These are phyloP conservation scores for Pichia sp. DNA, from an alignment of 1,139 yeast species.

Conservation along the genomic window DNA sequence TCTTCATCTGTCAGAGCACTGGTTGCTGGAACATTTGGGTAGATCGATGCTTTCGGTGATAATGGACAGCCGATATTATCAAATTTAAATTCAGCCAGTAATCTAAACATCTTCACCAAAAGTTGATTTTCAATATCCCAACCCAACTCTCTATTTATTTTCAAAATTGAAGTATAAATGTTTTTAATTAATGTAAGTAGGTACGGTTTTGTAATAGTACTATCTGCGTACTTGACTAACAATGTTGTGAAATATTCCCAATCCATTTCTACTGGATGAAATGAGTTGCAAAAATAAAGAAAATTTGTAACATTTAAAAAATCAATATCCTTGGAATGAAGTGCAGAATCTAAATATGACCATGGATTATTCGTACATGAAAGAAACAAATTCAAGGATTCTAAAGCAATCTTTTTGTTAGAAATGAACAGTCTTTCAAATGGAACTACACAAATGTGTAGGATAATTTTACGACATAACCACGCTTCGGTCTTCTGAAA, in stretches of 20 bases:
- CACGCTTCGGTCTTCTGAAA: constrained; percentile 10
- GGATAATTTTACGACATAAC: constrained; percentile 16
- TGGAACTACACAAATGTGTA: constrained; percentile 17
- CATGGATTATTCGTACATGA: constrained; percentile 21
- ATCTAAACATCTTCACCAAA: constrained; percentile 23
- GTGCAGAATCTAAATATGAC: constrained; percentile 17
- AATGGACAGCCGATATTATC: constrained; percentile 21
- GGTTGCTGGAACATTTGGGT: constrained; percentile 15
- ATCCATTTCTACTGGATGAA: constrained; percentile 19
- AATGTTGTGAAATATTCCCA: constrained; percentile 22
- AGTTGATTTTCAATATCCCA: constrained; percentile 28
- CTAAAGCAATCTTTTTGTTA: constrained; percentile 13
- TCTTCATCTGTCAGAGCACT: constrained; percentile 16
- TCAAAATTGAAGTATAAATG: constrained; percentile 17
- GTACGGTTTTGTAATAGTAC: neutral
- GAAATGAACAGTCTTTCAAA: constrained; percentile 13
- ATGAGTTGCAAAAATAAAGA: constrained; percentile 22
- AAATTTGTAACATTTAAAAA: constrained; percentile 18
- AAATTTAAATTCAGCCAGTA: constrained; percentile 25
- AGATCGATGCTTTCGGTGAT: constrained; percentile 10
- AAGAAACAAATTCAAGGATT: constrained; percentile 21
- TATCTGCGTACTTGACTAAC: constrained; percentile 13
- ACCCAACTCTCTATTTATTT: constrained; percentile 19
- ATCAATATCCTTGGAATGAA: constrained; percentile 9
- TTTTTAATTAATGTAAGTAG: constrained; percentile 4